Base-by-base conservation (phyloP, 2,329 filamentous ascomycete genomes). In the Xylogone sp. region DNA sequence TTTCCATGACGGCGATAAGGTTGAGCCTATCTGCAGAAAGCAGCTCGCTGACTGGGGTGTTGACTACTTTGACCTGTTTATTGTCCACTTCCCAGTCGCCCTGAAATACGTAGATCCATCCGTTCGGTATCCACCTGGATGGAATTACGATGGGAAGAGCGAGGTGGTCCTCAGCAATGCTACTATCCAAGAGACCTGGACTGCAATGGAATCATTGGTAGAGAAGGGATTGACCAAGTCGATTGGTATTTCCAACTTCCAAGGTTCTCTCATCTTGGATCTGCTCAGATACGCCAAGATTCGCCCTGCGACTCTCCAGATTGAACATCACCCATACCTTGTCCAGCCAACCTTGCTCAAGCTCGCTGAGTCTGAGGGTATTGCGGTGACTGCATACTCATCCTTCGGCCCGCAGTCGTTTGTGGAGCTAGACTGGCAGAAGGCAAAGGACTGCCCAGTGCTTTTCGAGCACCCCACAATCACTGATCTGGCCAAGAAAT, bases 301-400 rank as follows among this genome's bases (percentile, higher is more conserved):
- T 88, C 71, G 77, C 74, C 44, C 87, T 87, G 21, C 85, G 87
- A 48, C 83, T 85, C 83, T 93, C 55, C 89, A 94, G 77, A 84
- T 94, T 69, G 88, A 94, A 77, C 87, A 91, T 75, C 89, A 94
- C 78, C 89, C 89, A 22, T 93, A 90, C 79, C 82, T 92, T 52
- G 84, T 86, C 56, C 89, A 94, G 77, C 69, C 75, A 55, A 76
- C 82, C 51, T 80, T 94, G 47, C 69, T 93, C 62, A 65, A 77
- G 51, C 75, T 82, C 58, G 81, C 79, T 49, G 74, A 82, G 66
- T 73, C 75, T 60, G 68, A 82, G 61, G 73, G 73, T 45, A 81
- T 87, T 54, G 70, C 70, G 45, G 73, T 87, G 29, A 86, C 83
- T 3, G 84, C 80, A 21, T 87, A 87, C 74, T 84, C 79, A 3